These are phyloP conservation scores for Trichophyton simii DNA, from an alignment of 2,329 filamentous ascomycete genomes.

Conservation along the genomic window DNA sequence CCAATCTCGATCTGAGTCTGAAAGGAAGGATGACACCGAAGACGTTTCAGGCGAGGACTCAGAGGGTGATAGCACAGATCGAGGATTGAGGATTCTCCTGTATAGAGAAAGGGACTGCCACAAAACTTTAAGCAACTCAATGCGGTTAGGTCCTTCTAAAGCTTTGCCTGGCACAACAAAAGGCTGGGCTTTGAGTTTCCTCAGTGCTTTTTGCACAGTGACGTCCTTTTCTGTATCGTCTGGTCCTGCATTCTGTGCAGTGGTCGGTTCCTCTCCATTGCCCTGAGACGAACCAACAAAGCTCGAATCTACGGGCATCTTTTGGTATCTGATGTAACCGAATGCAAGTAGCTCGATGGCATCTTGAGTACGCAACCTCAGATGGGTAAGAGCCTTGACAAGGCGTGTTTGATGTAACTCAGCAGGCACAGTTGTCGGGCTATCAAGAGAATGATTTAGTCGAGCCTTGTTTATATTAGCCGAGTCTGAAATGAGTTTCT, in stretches of 20 bases:
- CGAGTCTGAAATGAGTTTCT: background rate
- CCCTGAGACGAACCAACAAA: background rate
- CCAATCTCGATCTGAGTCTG: background rate
- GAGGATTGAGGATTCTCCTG: background rate
- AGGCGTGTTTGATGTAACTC: constrained; percentile 4
- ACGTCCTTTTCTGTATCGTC: background rate
- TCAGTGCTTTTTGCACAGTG: background rate
- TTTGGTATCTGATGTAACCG: background rate
- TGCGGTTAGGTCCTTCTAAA: background rate
- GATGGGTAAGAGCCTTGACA: constrained; percentile 1
- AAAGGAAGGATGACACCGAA: background rate
- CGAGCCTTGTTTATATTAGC: background rate
- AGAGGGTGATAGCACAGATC: background rate
- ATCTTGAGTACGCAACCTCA: constrained; percentile 2
- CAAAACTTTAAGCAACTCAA: background rate
- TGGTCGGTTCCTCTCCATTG: background rate
- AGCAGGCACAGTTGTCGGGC: background rate
- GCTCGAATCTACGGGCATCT: background rate
- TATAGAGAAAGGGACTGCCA: background rate
- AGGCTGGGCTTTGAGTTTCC: background rate
- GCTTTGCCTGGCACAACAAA: too few species aligned
- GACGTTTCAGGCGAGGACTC: background rate
- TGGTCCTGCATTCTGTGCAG: background rate
- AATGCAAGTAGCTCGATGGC: background rate
- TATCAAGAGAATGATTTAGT: background rate